A percentile compares a stretch with the other conserved stretches of the same genome.
phyloP scores from a whole-genome alignment of 768 basidiomycete species.

The Kwoniella europaea region DNA sequence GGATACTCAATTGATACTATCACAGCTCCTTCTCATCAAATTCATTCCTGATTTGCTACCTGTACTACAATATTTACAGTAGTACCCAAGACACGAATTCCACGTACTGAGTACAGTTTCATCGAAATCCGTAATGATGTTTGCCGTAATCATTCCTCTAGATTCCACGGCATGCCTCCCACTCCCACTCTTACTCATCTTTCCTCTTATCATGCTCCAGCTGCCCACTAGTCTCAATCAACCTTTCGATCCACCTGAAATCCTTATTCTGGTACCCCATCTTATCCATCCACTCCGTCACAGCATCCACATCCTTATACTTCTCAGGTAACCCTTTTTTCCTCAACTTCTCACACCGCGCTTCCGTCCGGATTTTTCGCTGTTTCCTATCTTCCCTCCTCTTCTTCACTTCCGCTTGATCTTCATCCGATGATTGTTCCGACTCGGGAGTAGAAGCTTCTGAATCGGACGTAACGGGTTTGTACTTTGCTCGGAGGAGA shows the following conservation, averaged over 20 bases:
- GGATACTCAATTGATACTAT: too few relatives aligned
- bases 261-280: constrained; percentile 44
- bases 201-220: constrained; percentile 40
- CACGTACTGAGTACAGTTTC: too few relatives aligned
- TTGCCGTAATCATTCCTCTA: neutral
- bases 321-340: constrained; percentile 20
- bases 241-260: constrained; percentile 36
- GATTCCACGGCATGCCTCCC: neutral
- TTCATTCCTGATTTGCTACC: too few relatives aligned
- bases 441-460: constrained; percentile 22
- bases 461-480: constrained; percentile 55
- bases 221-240: constrained; percentile 28
- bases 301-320: constrained; percentile 45
- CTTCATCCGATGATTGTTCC: constrained; percentile 25
- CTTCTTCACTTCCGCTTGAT: constrained; percentile 23
- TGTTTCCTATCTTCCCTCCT: constrained; percentile 14
- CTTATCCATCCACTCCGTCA: constrained; percentile 51
- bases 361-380: constrained; percentile 14
- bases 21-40: too few relatives aligned
- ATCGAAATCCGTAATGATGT: neutral
- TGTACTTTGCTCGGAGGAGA: constrained; percentile 49
- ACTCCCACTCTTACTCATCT: constrained; percentile 19
- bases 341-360: constrained; percentile 25
- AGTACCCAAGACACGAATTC: too few relatives aligned
- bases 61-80: too few relatives aligned